Evolutionary conservation across 2,329 filamentous ascomycete genomes (phyloP), one percentile per base, ranked within the genome.

Genomic region (Nigrospora sphaerica): DNA sequence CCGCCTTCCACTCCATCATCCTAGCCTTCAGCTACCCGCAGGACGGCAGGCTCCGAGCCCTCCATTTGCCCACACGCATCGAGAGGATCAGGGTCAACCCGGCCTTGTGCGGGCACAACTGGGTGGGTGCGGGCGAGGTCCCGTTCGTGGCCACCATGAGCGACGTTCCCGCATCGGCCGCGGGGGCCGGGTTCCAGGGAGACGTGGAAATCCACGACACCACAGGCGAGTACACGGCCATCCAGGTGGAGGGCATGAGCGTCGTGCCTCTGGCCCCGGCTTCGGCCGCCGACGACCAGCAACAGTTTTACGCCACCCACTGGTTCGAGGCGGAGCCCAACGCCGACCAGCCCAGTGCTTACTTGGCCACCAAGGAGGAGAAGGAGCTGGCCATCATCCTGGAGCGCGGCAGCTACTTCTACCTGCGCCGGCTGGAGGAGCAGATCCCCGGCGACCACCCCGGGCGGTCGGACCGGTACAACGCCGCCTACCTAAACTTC

Each of bases 1-100:
- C 52, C 14, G 57, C 58, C 1, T 51, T 67, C 13, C 64, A 67
- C 42, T 50, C 56, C 1, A 48, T 59, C 16, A 39, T 64, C 17
- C 51, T 57, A 3, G 63, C 65, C 2, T 53, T 54, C 39, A 52
- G 51, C 17, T 58, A 55, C 23, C 64, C 64, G 1, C 48, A 50
- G 10, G 61, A 65, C 49, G 57, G 52, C 12, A 43, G 54, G 17
- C 42, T 64, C 34, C 50, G 58, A 41, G 33, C 53, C 19, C 40
- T 57, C n/a, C 52, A 57, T n/a, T 42, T 63, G 3, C 54, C 32
- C 2, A 51, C 48, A 5, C 41, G 32, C 11, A 51, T 63, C 17
- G 14, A 36, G 2, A 32, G 39, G 6, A 53, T 63, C 17, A 48
- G 49, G 3, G 31, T 39, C 38, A 39, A 39, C 38, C 38, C 38